phyloP scores from a whole-genome alignment of 495 filamentous ascomycete genomes.

The Viridothelium virens region DNA sequence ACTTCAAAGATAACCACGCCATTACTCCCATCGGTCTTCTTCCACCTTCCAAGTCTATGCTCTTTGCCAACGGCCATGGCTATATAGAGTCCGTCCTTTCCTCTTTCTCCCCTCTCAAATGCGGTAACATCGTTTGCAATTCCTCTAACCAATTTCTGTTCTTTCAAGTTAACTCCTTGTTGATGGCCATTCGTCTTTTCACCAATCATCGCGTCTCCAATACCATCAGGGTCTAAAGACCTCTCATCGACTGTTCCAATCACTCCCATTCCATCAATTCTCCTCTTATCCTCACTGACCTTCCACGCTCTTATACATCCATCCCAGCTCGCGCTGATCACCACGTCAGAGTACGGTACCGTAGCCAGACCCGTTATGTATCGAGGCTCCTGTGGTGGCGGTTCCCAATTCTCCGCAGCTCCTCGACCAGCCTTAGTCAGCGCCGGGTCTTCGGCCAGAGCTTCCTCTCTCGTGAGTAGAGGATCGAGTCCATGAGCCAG shows the following conservation, averaged over 20 bases:
- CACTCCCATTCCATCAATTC: slow-evolving; percentile 61
- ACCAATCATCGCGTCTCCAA: neutral
- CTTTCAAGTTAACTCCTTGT: neutral
- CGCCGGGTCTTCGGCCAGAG: slow-evolving; percentile 57
- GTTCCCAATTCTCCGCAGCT: slow-evolving; percentile 37
- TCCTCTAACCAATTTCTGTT: slow-evolving; percentile 40
- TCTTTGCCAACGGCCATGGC: slow-evolving; percentile 81
- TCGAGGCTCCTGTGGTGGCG: slow-evolving; percentile 57
- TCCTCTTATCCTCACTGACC: slow-evolving; percentile 73
- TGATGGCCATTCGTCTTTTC: neutral
- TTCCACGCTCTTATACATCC: slow-evolving; percentile 79
- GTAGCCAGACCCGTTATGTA: slow-evolving; percentile 85
- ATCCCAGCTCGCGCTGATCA: slow-evolving; percentile 91
- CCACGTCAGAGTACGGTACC: slow-evolving; percentile 77
- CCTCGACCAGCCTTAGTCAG: slow-evolving; percentile 26
- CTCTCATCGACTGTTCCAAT: slow-evolving; percentile 40
- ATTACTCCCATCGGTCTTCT: slow-evolving; percentile 59
- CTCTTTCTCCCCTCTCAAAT: slow-evolving; percentile 66
- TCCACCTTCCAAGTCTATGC: slow-evolving; percentile 72
- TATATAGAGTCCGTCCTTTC: slow-evolving; percentile 66
- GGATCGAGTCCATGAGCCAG: slow-evolving; percentile 78
- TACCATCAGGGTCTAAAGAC: neutral
- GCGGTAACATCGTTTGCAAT: slow-evolving; percentile 79
- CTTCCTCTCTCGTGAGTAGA: slow-evolving; percentile 53
- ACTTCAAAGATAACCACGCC: slow-evolving; percentile 76